Conservation (phyloP, 495 filamentous ascomycete species). For the Amorphotheca resinae region DNA sequence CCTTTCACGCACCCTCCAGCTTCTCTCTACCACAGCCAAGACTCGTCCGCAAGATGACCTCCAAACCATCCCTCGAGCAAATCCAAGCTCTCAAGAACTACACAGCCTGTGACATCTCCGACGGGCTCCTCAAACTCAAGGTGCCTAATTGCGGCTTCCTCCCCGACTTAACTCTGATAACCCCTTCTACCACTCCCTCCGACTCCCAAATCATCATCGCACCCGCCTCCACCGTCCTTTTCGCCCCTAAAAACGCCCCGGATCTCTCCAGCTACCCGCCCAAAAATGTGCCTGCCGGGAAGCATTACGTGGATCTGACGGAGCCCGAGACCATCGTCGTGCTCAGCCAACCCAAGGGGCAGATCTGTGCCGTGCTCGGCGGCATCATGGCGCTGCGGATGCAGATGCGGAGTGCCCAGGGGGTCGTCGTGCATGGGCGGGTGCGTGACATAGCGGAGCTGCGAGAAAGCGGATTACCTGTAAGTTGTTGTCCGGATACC, state of each 20-base stretch:
- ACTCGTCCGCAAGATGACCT: not conserved
- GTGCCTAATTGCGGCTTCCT: conserved; percentile 46
- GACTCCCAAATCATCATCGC: conserved; percentile 27
- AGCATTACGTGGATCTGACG: conserved; percentile 49
- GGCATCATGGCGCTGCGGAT: conserved; percentile 57
- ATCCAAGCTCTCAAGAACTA: conserved; percentile 11
- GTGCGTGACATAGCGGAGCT: conserved; percentile 50
- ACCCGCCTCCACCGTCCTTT: conserved; percentile 51
- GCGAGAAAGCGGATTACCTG: conserved; percentile 31
- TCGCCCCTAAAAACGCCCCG: conserved; percentile 35
- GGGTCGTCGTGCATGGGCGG: conserved; percentile 45
- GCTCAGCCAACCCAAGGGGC: conserved; percentile 43
- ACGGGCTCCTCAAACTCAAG: conserved; percentile 49
- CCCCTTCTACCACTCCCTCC: not conserved
- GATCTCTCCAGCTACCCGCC: conserved; percentile 4
- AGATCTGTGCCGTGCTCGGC: conserved; percentile 51
- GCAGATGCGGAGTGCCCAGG: conserved; percentile 37
- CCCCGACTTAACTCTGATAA: conserved; percentile 36
- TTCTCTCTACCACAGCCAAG: not conserved
- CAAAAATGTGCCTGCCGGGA: conserved; percentile 30
- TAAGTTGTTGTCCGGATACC: too few species aligned
- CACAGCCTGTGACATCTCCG: conserved; percentile 40
- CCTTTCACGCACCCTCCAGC: not conserved
- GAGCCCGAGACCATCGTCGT: conserved; percentile 41
- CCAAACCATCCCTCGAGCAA: conserved; percentile 1